phyloP scores from a whole-genome alignment of 2,329 filamentous ascomycete species.

The Apiospora saccharicola region DNA sequence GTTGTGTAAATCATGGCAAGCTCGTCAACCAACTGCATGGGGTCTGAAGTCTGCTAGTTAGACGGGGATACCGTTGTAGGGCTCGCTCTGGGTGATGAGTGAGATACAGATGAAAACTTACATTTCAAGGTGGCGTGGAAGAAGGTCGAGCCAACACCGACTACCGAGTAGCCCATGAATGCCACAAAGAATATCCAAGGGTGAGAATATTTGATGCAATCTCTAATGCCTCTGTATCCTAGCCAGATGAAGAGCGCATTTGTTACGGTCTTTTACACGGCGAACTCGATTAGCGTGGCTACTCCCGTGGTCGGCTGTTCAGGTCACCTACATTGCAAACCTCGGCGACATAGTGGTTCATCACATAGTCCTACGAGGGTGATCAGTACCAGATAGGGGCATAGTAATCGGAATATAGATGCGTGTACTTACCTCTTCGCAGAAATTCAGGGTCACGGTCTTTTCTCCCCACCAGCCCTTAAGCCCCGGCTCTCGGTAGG shows the following conservation, averaged over 20 bases:
- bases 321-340: constrained; percentile 66
- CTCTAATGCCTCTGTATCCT: constrained; percentile 76
- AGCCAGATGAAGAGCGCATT: constrained; percentile 84
- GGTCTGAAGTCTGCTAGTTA: constrained; percentile 48
- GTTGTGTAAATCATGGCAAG: constrained; percentile 68
- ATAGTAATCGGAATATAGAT: neutral
- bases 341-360: constrained; percentile 78
- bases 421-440: constrained; percentile 68
- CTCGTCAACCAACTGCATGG: constrained; percentile 68
- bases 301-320: neutral
- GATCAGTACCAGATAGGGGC: neutral
- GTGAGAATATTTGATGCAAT: constrained; percentile 76
- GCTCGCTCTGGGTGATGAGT: neutral
- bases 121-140: constrained; percentile 66
- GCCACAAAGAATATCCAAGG: constrained; percentile 76
- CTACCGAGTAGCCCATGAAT: constrained; percentile 60
- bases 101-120: constrained; percentile 40
- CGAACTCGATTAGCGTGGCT: constrained; percentile 22
- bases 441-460: constrained; percentile 80
- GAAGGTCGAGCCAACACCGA: constrained; percentile 63
- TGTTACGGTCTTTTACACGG: constrained; percentile 69
- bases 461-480: constrained; percentile 72
- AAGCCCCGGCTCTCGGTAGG: constrained; percentile 40
- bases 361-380: constrained; percentile 63
- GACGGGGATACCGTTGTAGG: neutral